Conservation (phyloP, 164 flowering plant species). For the Kingdonia uniflora region DNA sequence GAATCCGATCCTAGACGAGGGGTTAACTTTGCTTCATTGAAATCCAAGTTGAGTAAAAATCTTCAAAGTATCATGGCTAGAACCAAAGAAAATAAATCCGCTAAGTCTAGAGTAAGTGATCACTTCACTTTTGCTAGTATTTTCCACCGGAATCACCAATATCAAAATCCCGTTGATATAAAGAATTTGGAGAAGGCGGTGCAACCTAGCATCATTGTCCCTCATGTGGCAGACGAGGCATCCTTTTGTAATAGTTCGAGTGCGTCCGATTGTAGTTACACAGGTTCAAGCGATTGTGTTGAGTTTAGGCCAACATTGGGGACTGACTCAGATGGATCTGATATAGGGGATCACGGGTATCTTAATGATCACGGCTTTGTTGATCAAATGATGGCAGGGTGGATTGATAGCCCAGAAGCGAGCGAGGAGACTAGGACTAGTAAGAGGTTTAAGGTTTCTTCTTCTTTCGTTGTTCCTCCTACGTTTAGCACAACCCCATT, state of each 20-base stretch:
- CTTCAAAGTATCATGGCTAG: slow-evolving; percentile 59
- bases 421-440: slow-evolving; percentile 21
- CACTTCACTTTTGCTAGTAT: slow-evolving; percentile 67
- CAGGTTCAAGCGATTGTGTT: slow-evolving; percentile 15
- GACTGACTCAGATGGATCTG: slow-evolving; percentile 35
- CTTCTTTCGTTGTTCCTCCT: slow-evolving; percentile 68
- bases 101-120: slow-evolving; percentile 60
- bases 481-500: slow-evolving; percentile 35
- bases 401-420: slow-evolving; percentile 29
- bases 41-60: slow-evolving; percentile 62
- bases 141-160: slow-evolving; percentile 34
- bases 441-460: slow-evolving; percentile 68
- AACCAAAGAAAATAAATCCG: slow-evolving; percentile 27
- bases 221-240: slow-evolving; percentile 21
- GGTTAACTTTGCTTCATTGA: slow-evolving; percentile 47
- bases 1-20: slow-evolving; percentile 11
- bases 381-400: slow-evolving; percentile 26
- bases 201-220: slow-evolving; percentile 65
- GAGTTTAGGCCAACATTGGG: slow-evolving; percentile 21
- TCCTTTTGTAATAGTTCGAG: slow-evolving; percentile 39
- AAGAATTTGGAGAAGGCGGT: slow-evolving; percentile 47
- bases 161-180: slow-evolving; percentile 23
- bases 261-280: slow-evolving; percentile 26
- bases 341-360: slow-evolving; percentile 18
- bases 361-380: slow-evolving; percentile 9